These are phyloP conservation scores for Fusarium virguliforme DNA, from an alignment of 2,329 filamentous ascomycete genomes.

Conservation along the genomic window DNA sequence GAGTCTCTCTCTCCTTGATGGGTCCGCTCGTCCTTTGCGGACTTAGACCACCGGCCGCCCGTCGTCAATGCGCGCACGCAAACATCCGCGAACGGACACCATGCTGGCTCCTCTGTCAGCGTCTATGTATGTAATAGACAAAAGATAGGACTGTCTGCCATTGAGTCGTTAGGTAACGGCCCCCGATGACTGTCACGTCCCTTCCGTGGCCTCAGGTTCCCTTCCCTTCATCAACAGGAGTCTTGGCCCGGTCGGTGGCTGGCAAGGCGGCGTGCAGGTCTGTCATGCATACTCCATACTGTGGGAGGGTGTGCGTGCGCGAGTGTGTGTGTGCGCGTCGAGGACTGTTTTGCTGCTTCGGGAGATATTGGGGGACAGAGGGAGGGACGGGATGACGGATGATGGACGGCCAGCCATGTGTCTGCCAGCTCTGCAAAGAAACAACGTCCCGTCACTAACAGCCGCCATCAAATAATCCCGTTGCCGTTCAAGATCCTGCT, in stretches of 20 bases:
- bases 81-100: constrained; percentile 17
- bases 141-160: constrained; percentile 4
- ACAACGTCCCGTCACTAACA: constrained; percentile 30
- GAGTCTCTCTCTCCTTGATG: constrained; percentile 25
- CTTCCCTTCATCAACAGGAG: constrained; percentile 10
- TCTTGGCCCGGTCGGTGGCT: constrained; percentile 21
- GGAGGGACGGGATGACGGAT: constrained; percentile 39
- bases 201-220: constrained; percentile 6
- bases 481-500: constrained; percentile 6
- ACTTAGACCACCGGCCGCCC: constrained; percentile 23
- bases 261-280: constrained; percentile 38
- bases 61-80: constrained; percentile 10
- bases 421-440: constrained; percentile 26
- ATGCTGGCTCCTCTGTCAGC: constrained; percentile 2
- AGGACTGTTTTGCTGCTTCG: constrained; percentile 12
- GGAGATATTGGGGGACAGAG: constrained; percentile 21
- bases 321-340: constrained; percentile 6
- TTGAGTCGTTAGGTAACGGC: constrained; percentile 14
- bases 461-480: constrained; percentile 25
- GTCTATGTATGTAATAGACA: constrained; percentile 1
- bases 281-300: constrained; percentile 43
- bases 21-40: constrained; percentile 25
- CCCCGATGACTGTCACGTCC: constrained; percentile 20
- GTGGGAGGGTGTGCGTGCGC: constrained; percentile 11
- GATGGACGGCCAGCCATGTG: constrained; percentile 35